These are phyloP conservation scores for Neopestalotiopsis sp. DNA, from an alignment of 2,329 filamentous ascomycete genomes.

Conservation along the genomic window DNA sequence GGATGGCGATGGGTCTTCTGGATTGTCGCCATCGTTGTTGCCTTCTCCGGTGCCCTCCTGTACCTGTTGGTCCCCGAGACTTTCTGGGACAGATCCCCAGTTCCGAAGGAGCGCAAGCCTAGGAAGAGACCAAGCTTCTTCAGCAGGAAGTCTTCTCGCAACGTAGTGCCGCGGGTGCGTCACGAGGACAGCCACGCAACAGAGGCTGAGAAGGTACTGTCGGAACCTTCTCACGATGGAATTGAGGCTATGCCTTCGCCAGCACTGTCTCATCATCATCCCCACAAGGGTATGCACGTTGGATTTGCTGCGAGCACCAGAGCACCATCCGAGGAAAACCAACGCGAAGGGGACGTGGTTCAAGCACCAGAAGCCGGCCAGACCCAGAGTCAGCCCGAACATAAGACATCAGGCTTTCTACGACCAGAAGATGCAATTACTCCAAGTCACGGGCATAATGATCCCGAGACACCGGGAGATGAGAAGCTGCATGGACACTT, in stretches of 20 bases:
- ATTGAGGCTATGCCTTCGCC: conserved; percentile 22
- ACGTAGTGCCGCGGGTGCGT: neutral
- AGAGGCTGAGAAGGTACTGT: neutral
- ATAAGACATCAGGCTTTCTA: neutral
- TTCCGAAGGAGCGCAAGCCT: conserved; percentile 42
- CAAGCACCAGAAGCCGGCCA: neutral
- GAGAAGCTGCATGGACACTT: neutral
- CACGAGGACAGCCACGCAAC: neutral
- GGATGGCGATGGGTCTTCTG: conserved; percentile 94
- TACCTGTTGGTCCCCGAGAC: conserved; percentile 95
- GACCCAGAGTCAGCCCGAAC: neutral
- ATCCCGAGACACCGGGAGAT: neutral
- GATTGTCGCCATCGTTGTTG: conserved; percentile 84
- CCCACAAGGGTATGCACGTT: conserved; percentile 53
- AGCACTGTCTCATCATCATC: conserved; percentile 29
- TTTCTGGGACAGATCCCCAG: conserved; percentile 88
- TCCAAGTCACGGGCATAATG: neutral
- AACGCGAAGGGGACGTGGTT: neutral
- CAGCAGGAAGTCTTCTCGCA: conserved; percentile 51
- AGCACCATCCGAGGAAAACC: neutral
- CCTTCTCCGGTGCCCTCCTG: conserved; percentile 70
- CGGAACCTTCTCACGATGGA: conserved; percentile 18
- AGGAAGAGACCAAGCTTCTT: conserved; percentile 52
- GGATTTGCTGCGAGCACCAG: conserved; percentile 55
- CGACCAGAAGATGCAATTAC: neutral